Evolutionary conservation across 768 basidiomycete species (phyloP), one percentile per base, ranked within the genome.

Genomic region (Termitomyces sp.): DNA sequence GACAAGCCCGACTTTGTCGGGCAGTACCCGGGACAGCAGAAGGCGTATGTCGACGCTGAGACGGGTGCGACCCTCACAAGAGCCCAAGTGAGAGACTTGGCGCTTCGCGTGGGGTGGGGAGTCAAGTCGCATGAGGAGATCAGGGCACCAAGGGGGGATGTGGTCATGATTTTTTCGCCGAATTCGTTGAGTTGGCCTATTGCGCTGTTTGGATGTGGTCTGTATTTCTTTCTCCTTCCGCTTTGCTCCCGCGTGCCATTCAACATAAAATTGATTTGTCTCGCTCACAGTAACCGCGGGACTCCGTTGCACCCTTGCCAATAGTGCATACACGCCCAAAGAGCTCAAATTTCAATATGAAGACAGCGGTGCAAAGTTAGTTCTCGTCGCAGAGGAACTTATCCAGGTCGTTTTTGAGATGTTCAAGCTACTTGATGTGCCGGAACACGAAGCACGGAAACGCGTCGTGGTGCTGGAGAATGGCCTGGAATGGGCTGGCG

Each of bases 321-420:
- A 92, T 65, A 83, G 79, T 53, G 76, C 77, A 0, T 94, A 90
- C 63, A 87, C 83, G 4, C 66, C 83, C 3, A 64, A 70, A 7
- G 93, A 95, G 64, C 77, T 94, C 0, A 76, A 74, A 0, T 83
- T 83, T 66, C 93, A 95, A 65, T 85, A 88, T 56, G 69, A 58
- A 13, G 84, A 94, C 63, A 85, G 85, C 50, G 70, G 77, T 3
- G 86, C 93, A 0, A 74, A 76, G 47, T 58, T 87, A 20, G 66
- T 93, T 22, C 81, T 92, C 52, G 76, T 80, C 11, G 81, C 82
- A 54, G 88, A 89, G n/a, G 73, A 80, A 0, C 73, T 88, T 4
- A 58, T 90, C 1, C 64, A 73, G 0, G 71, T 78, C 18, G 82
- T 82, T 12, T 71, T 78, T n/a, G 73, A 80, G 29, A 85, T 87